A percentile compares a stretch with the other conserved stretches of the same genome.
Evolutionary conservation across 2,329 filamentous ascomycete genomes (phyloP).

Genomic region (Colletotrichum sp.): DNA sequence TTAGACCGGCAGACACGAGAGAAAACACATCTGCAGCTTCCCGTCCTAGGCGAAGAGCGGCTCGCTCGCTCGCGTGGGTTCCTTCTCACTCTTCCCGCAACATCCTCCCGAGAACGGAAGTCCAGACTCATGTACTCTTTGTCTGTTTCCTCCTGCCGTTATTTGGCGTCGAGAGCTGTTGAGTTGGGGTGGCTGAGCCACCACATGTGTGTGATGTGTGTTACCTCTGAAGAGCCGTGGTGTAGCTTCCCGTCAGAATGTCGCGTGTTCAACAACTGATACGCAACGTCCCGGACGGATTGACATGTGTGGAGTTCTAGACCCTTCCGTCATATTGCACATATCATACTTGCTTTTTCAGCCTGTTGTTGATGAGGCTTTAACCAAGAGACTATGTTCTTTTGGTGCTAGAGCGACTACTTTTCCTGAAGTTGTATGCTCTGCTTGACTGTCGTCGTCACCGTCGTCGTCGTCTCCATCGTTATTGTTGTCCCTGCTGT

Average conservation of each 20-base stretch:
- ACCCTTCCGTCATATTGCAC: not conserved
- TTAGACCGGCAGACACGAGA: not conserved
- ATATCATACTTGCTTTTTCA: not conserved
- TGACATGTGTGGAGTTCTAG: not conserved
- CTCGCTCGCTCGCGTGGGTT: not conserved
- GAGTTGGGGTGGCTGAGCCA: not conserved
- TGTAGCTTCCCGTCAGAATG: not conserved
- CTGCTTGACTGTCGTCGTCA: not conserved
- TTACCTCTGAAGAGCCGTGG: not conserved
- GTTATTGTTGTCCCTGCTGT: not conserved
- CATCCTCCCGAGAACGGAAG: not conserved
- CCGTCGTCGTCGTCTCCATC: not conserved
- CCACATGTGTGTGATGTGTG: not conserved
- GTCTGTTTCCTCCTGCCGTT: not conserved
- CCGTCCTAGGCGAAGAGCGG: not conserved
- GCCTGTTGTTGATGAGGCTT: not conserved
- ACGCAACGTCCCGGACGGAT: not conserved
- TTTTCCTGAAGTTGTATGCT: not conserved
- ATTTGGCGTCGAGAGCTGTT: not conserved
- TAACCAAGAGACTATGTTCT: not conserved
- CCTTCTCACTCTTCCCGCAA: not conserved
- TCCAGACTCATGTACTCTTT: not conserved
- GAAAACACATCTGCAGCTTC: not conserved
- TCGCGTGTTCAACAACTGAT: not conserved
- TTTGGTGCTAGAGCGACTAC: not conserved